phyloP scores from a whole-genome alignment of 305 asterid genomes.

The Lippia alba region DNA sequence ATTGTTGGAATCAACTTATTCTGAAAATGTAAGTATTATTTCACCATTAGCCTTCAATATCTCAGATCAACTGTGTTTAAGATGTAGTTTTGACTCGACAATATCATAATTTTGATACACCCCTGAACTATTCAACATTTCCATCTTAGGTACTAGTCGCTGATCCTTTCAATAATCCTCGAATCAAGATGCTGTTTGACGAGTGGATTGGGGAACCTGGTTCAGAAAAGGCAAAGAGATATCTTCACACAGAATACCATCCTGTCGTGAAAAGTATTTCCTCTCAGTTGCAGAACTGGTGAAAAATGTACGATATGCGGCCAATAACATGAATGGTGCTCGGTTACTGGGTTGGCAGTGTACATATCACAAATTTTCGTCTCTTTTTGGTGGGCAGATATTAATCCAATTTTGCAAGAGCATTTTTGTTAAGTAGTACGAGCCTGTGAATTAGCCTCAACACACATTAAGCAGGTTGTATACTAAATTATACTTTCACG shows the following conservation, averaged over 20 bases:
- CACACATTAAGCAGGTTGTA: too few relatives aligned
- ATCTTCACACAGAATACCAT: constrained; percentile 82
- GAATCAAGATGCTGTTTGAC: constrained; percentile 52
- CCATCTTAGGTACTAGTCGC: constrained; percentile 56
- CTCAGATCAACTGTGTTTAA: constrained; percentile 2
- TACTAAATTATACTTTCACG: too few relatives aligned
- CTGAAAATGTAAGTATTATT: constrained; percentile 72
- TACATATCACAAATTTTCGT: constrained; percentile 17
- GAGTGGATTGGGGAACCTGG: constrained; percentile 93
- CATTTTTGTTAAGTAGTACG: too few relatives aligned
- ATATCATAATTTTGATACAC: not conserved
- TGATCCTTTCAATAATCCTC: constrained; percentile 72
- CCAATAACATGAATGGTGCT: not conserved
- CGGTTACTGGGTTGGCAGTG: not conserved
- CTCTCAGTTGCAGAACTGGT: constrained; percentile 93
- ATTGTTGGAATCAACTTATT: constrained; percentile 64
- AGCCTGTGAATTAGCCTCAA: too few relatives aligned
- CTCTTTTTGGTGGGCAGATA: constrained; percentile 16
- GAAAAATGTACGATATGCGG: constrained; percentile 34
- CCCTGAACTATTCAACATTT: not conserved
- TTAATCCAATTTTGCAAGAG: constrained; percentile 54
- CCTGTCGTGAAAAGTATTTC: constrained; percentile 77
- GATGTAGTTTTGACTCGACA: not conserved
- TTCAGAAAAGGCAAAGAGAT: constrained; percentile 77
- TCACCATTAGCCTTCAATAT: not conserved